Evolutionary conservation across 2,329 filamentous ascomycete species (phyloP), one percentile per base, ranked within the genome.

Genomic region (Botrytis paeoniae): DNA sequence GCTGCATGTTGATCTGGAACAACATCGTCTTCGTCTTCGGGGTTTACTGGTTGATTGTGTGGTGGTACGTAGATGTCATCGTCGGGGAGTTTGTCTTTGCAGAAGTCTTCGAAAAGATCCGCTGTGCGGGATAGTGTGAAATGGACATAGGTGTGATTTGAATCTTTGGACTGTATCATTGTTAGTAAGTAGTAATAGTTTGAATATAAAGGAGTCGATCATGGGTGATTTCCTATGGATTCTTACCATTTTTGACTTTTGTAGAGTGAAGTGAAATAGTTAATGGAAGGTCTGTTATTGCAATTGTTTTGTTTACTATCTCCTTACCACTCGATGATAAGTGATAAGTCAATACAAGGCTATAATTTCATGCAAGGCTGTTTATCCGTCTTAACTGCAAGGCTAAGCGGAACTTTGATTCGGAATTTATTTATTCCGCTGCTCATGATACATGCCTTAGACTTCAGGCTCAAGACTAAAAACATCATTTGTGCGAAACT

Each of bases 1-100:
- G 93, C 93, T 20, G 93, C 93, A 80, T 96, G 93, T 83, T 96
- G 93, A 82, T 96, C 93, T 0, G 93, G 93, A 7, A 96, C 93
- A 6, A 96, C 92, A 79, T 96, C 93, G 80, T 96, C 93, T 83
- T 96, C 93, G 81, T 96, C 93, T 82, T 96, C 93, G 0, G 93
- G 93, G 81, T 96, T 95, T 80, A 94, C 86, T 59, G 93, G 93
- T 81, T 94, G 92, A 80, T 94, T 89, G 75, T 93, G 89, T 12
- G 89, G 89, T 48, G 92, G 89, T n/a, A 97, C 92, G 82, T 93
- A 92, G 80, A 96, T 93, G 73, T 95, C 92, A 83, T 96, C 93
- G 75, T 87, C 85, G n/a, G 90, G 90, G 62, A 92, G 87, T 79
- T 86, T 88, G 83, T 92, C 89, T 80, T 88, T 89, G 86, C 89